phyloP scores from a whole-genome alignment of 306 rosid species.

The Luffa acutangula region DNA sequence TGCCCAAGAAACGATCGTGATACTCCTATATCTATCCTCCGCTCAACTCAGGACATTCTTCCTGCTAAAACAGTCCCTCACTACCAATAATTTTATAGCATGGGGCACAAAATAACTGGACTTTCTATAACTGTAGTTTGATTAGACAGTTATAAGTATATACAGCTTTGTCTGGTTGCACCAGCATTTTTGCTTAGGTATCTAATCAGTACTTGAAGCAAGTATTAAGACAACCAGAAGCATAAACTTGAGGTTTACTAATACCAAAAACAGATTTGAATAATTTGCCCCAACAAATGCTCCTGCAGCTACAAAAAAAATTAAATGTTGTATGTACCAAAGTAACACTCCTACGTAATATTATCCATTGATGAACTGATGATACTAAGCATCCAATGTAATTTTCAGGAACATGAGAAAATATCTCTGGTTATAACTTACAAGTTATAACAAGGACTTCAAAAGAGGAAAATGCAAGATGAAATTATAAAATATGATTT shows the following conservation, averaged over 20 bases:
- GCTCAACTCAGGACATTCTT: background rate
- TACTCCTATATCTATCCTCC: background rate
- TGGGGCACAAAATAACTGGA: background rate
- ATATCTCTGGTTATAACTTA: background rate
- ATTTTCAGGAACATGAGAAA: background rate
- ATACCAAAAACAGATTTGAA: background rate
- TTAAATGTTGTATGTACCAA: background rate
- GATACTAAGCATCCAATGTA: background rate
- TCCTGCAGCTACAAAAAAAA: background rate
- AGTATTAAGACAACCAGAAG: background rate
- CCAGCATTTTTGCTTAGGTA: background rate
- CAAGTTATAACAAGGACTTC: background rate
- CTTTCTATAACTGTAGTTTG: background rate
- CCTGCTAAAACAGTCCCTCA: background rate
- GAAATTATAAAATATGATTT: background rate
- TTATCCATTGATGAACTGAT: background rate
- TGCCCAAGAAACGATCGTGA: background rate
- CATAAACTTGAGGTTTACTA: background rate
- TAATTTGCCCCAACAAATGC: background rate
- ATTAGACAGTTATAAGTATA: background rate
- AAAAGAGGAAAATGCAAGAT: background rate
- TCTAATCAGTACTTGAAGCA: background rate
- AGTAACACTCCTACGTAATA: background rate
- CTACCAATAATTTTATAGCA: background rate
- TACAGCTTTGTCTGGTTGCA: background rate